Evolutionary conservation across 148 eudicot genomes (phyloP).

Genomic region (Fagopyrum homotropicum): DNA sequence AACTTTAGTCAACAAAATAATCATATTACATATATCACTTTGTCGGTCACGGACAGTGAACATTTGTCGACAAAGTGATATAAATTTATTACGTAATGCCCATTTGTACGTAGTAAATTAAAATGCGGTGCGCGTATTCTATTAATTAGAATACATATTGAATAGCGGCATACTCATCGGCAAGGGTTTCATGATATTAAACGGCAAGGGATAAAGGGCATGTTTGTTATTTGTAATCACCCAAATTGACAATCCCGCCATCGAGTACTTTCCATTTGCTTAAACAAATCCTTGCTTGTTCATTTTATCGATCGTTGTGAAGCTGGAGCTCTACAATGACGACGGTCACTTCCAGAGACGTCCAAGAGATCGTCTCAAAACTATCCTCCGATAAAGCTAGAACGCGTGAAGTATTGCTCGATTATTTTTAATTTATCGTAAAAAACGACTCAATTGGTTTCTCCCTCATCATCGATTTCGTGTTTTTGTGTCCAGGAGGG

Average conservation of each 20-base stretch:
- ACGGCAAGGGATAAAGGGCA: too few relatives aligned
- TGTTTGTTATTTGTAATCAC: too few relatives aligned
- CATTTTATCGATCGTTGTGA: not conserved
- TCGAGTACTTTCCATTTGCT: not conserved
- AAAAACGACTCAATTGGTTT: not conserved
- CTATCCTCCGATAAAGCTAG: constrained; percentile 68
- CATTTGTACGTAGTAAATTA: too few relatives aligned
- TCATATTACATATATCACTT: too few relatives aligned
- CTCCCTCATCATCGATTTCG: not conserved
- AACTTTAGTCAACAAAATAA: too few relatives aligned
- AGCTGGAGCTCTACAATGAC: constrained; percentile 25
- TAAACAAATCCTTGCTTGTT: not conserved
- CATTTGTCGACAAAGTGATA: too few relatives aligned
- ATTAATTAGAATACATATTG: too few relatives aligned
- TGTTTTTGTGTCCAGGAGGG: constrained; percentile 58
- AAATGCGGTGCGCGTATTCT: too few relatives aligned
- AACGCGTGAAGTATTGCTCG: constrained; percentile 57
- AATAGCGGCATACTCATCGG: too few relatives aligned
- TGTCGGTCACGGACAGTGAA: too few relatives aligned
- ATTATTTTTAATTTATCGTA: not conserved
- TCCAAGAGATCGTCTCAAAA: constrained; percentile 67
- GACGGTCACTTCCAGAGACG: constrained; percentile 52
- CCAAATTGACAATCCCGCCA: not conserved
- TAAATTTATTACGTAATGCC: too few relatives aligned
- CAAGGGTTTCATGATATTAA: too few relatives aligned